Evolutionary conservation across 805 yeast species (phyloP), one percentile per base, ranked within the genome.

Genomic region (Yarrowia yakushimensis): DNA sequence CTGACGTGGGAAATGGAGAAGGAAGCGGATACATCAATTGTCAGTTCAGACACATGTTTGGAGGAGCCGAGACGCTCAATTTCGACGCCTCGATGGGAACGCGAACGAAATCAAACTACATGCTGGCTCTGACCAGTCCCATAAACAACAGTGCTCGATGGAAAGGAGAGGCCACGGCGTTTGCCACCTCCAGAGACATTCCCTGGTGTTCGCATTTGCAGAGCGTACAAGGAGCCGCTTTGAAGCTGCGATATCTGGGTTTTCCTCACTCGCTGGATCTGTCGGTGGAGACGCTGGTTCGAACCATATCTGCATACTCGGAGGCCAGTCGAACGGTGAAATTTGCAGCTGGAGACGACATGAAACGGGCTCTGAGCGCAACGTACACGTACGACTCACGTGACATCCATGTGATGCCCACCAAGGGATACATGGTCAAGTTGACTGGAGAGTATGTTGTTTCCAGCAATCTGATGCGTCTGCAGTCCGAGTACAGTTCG

Each of bases 1-100:
- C 98, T 1, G 92, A 91, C 73, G 83, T 94, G 8, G 98, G 98
- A 1, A 93, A 94, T 71, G 96, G 96, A 31, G 98, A 94, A 76
- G 99, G 97, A 30, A 94, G 89, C 70, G 98, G 97, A 0, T 91
- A 92, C 70, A 79, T 90, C 50, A 86, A 89, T 31, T 83, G 92
- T 63, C 91, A 85, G 72, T 77, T 79, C 64, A 73, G 79, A 45
- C 86, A 86, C 69, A 75, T 82, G 9, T 80, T 86, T 66, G 90
- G 88, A 4, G 86, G 86, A n/a, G 90, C 88, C 15, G 92, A 87
- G 70, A 75, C 75, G 7, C 67, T 87, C 15, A 75, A 81, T 15
- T 65, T 85, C 15, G 85, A 85, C 64, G 79, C 82, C 63, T 84
- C 85, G 6, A 74, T 81, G 25, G 88, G 88, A 20, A 84, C 87